These are phyloP conservation scores for Linum trigynum DNA, from an alignment of 345 rosid genomes.

Conservation along the genomic window DNA sequence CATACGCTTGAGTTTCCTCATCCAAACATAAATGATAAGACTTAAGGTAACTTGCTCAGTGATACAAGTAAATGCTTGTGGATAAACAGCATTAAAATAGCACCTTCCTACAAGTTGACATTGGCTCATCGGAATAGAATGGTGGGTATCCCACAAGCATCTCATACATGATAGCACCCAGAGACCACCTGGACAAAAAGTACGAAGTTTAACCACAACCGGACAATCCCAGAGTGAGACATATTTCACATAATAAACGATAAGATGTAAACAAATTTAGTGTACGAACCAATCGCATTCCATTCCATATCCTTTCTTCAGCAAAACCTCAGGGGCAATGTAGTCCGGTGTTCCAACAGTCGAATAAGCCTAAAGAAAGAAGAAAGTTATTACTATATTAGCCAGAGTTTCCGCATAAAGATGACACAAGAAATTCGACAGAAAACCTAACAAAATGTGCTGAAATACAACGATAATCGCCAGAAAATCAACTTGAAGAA, in stretches of 20 bases:
- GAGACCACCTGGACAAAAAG: slow-evolving; percentile 77
- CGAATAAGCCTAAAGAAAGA: slow-evolving; percentile 16
- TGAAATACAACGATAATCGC: neutral
- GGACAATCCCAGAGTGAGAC: neutral
- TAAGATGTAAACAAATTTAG: neutral
- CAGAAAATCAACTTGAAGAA: slow-evolving; percentile 1
- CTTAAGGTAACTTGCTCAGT: neutral
- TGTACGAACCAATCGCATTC: slow-evolving; percentile 29
- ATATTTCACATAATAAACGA: slow-evolving; percentile 1
- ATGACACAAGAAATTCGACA: slow-evolving; percentile 1
- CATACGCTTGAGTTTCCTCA: no score
- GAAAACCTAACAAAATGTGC: neutral
- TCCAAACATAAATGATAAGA: no score
- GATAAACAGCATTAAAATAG: slow-evolving; percentile 4
- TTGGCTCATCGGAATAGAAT: slow-evolving; percentile 95
- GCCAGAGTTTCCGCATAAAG: neutral
- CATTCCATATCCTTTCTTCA: slow-evolving; percentile 35
- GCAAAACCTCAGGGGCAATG: slow-evolving; percentile 29
- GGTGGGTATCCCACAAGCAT: slow-evolving; percentile 99
- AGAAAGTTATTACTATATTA: slow-evolving; percentile 9
- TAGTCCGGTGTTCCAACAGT: slow-evolving; percentile 29
- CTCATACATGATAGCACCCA: slow-evolving; percentile 99
- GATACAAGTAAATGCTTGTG: neutral
- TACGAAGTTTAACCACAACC: slow-evolving; percentile 4
- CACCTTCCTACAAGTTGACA: slow-evolving; percentile 99